Evolutionary conservation across 768 basidiomycete species (phyloP), one percentile per base, ranked within the genome.

Genomic region (Russula sp.): DNA sequence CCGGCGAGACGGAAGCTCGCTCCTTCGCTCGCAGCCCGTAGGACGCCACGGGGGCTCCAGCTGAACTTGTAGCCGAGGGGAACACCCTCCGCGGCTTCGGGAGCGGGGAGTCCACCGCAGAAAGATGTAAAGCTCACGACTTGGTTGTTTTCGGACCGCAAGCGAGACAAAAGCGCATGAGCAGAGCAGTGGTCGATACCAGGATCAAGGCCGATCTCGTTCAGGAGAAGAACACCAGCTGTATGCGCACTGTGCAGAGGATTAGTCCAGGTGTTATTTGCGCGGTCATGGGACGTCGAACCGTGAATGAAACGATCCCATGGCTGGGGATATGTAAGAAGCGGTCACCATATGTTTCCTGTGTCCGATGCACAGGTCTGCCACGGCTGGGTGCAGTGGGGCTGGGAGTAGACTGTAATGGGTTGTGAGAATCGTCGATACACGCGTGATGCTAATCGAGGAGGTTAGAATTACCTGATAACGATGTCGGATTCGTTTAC

Each of bases 1-100:
- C 78, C 78, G 34, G 77, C 68, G 28, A 93, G 76, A 70, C 82
- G 81, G 74, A 85, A 97, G 44, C 71, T 72, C 2, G 95, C 93
- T 0, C 77, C 73, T 67, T 95, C 92, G 62, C 86, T 73, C 0
- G 90, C 90, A 2, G 94, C 95, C 18, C 80, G 83, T 44, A 98
- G 76, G 9, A 96, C 94, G 6, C 92, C 94, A 62, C 86, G 80
- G 0, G 95, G 94, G 55, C 86, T 90, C 95, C 95, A 98, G 68
- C 92, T 92, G 72, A 94, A 94, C 72, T 94, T 96, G 71, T 96
- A 94, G n/a, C 87, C 81, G 11, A 95, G 76, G 2, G 93, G 92
- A 18, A 88, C 84, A 65, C 79, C 74, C 10, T 72, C 75, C 24
- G 79, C 79, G 36, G 74, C 71, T 49, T 89, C 89, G 0, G 91